These are phyloP conservation scores for Fusarium sterilihyphosum DNA, from an alignment of 2,329 filamentous ascomycete species.

Conservation along the genomic window DNA sequence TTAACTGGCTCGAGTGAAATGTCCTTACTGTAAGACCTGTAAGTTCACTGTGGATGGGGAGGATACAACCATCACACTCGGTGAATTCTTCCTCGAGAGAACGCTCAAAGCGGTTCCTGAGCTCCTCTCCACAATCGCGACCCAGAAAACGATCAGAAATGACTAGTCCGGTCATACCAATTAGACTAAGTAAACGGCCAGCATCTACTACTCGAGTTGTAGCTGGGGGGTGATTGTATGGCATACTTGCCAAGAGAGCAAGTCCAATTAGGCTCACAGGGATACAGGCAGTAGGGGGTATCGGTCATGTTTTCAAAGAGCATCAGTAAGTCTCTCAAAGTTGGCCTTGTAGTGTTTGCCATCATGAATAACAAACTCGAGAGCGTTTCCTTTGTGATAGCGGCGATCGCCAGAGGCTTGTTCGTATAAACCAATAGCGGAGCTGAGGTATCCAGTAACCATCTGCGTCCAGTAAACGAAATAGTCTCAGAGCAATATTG, in stretches of 20 bases:
- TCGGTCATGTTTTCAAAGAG: neutral
- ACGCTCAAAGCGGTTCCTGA: neutral
- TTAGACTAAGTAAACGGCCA: accelerated
- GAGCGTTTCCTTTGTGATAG: neutral
- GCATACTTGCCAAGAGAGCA: neutral
- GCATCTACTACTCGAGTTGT: neutral
- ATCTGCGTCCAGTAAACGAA: neutral
- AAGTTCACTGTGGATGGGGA: neutral
- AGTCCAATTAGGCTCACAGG: neutral
- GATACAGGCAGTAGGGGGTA: neutral
- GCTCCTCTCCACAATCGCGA: neutral
- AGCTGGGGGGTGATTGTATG: neutral
- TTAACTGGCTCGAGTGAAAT: neutral
- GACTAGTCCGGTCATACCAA: neutral
- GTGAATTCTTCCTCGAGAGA: neutral
- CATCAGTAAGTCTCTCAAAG: neutral
- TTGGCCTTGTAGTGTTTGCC: neutral
- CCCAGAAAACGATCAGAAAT: neutral
- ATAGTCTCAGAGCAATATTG: accelerated
- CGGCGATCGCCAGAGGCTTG: neutral
- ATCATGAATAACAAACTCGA: neutral
- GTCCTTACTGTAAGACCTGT: neutral
- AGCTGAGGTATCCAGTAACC: neutral
- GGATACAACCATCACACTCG: neutral
- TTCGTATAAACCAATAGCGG: neutral